phyloP scores from a whole-genome alignment of 441 rosid genomes.

The Macaranga tanarius region DNA sequence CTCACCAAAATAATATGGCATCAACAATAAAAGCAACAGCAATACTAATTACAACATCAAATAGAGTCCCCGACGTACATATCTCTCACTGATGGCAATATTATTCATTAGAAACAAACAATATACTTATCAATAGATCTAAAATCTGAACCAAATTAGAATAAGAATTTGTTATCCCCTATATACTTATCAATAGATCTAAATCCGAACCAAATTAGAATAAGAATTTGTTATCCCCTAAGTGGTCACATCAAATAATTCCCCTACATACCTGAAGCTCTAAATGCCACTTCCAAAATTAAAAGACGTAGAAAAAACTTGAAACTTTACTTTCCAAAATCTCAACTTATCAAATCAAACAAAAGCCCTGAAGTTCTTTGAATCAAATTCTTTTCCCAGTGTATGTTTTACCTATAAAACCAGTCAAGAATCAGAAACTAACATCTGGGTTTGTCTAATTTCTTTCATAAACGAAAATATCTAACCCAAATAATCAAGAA shows the following conservation, averaged over 20 bases:
- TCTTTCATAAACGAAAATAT: not conserved
- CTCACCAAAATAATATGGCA: not conserved
- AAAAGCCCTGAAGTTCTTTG: not conserved
- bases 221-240: not conserved
- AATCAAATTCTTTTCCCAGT: not conserved
- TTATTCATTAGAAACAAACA: not conserved
- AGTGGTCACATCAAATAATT: not conserved
- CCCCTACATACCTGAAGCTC: no score
- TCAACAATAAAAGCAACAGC: not conserved
- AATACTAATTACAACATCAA: not conserved
- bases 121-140: not conserved
- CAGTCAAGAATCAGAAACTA: not conserved
- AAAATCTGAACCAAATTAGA: not conserved
- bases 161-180: not conserved
- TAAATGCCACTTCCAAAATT: not conserved
- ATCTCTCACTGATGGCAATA: not conserved
- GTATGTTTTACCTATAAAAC: not conserved
- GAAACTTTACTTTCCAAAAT: not conserved
- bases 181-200: not conserved
- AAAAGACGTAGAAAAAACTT: not conserved
- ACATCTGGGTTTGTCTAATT: not conserved
- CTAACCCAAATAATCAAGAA: not conserved
- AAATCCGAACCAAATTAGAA: not conserved
- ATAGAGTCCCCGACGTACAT: no score
- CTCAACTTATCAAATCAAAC: not conserved